phyloP scores from a whole-genome alignment of 345 rosid species.

The Eutrema yunnanense region DNA sequence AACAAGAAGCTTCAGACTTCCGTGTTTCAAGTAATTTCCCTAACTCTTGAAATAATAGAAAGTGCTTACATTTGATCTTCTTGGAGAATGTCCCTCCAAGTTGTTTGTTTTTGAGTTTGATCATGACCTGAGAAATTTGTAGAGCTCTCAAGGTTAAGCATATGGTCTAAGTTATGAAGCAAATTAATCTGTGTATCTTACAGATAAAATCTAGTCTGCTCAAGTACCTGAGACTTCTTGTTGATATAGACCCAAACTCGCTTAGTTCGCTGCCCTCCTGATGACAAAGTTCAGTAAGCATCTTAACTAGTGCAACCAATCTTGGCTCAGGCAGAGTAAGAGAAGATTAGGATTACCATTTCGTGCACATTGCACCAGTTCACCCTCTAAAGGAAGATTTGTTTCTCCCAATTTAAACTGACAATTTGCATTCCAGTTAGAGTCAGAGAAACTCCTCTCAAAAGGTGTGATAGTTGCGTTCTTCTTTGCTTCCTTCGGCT shows the following conservation, averaged over 20 bases:
- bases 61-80: conserved; percentile 25
- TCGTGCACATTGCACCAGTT: conserved; percentile 22
- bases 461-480: conserved; percentile 81
- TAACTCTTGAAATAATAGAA: not conserved
- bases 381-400: conserved; percentile 23
- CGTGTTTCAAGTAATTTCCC: not conserved
- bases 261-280: conserved; percentile 26
- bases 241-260: conserved; percentile 23
- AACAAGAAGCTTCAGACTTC: not conserved
- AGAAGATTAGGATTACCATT: conserved; percentile 25
- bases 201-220: not conserved
- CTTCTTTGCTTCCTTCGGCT: conserved; percentile 77
- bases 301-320: not conserved
- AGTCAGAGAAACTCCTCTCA: conserved; percentile 52
- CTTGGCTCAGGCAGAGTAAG: not conserved
- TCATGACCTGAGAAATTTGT: conserved; percentile 9
- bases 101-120: conserved; percentile 32
- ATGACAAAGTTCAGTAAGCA: not conserved
- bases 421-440: conserved; percentile 34
- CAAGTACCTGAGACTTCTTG: conserved; percentile 26
- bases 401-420: conserved; percentile 20
- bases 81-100: conserved; percentile 31
- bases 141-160: not conserved
- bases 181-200: not conserved
- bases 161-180: not conserved